Percentiles rank a stretch among this genome's conserved stretches.
Evolutionary conservation across 805 yeast species (phyloP).

Genomic region (Torulaspora indica): DNA sequence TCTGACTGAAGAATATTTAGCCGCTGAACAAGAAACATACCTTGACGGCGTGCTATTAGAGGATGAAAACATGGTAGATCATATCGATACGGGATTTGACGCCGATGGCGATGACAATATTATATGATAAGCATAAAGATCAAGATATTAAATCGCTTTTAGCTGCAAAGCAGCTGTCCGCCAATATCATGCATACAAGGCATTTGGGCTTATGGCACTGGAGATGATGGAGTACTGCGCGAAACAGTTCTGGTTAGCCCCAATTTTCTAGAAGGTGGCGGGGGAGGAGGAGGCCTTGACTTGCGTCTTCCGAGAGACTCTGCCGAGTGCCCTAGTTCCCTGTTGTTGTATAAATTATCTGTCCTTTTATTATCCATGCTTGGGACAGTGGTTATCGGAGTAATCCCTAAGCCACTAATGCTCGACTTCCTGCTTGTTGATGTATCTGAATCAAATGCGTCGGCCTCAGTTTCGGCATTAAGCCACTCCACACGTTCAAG

Average conservation of each 20-base stretch:
- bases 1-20: conserved; percentile 72
- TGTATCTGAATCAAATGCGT: conserved; percentile 11
- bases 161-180: background rate
- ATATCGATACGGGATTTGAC: conserved; percentile 23
- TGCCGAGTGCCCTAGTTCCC: conserved; percentile 28
- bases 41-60: conserved; percentile 37
- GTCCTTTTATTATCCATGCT: conserved; percentile 4
- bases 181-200: background rate
- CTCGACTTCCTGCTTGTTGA: conserved; percentile 26
- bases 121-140: conserved; percentile 2
- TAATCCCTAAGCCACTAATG: conserved; percentile 19
- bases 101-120: conserved; percentile 32
- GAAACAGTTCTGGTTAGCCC: conserved; percentile 7
- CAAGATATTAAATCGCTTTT: background rate
- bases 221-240: conserved; percentile 3
- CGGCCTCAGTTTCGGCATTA: conserved; percentile 3
- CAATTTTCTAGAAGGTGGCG: conserved; percentile 36
- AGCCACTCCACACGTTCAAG: conserved; percentile 37
- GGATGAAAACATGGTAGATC: conserved; percentile 37
- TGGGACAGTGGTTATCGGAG: conserved; percentile 12
- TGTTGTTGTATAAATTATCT: conserved; percentile 12
- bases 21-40: conserved; percentile 54
- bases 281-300: conserved; percentile 39
- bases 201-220: background rate
- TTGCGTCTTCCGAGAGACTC: conserved; percentile 36